Conservation (phyloP, 805 yeast genomes). For the Kuraishia hungarica region DNA sequence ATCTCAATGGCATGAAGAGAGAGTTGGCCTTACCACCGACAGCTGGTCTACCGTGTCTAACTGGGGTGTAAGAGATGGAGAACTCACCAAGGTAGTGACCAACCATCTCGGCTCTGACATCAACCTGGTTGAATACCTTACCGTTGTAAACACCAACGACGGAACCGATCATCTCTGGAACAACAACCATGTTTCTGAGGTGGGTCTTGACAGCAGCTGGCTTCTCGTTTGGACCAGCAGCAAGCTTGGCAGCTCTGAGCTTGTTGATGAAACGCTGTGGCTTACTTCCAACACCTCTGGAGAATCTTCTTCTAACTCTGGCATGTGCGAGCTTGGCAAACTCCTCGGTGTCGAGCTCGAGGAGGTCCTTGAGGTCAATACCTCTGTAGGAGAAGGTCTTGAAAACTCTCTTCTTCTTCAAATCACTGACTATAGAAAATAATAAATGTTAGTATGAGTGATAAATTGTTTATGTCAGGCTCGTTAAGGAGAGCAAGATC, state of each 20-base stretch:
- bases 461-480: background rate
- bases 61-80: slow-evolving; percentile 99
- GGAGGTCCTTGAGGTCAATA: slow-evolving; percentile 90
- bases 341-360: slow-evolving; percentile 93
- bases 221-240: slow-evolving; percentile 87
- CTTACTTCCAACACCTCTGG: slow-evolving; percentile 93
- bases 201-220: slow-evolving; percentile 98
- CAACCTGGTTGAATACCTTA: slow-evolving; percentile 98
- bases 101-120: slow-evolving; percentile 98
- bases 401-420: slow-evolving; percentile 82
- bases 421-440: slow-evolving; percentile 17
- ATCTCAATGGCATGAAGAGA: background rate
- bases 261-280: slow-evolving; percentile 95
- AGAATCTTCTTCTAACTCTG: slow-evolving; percentile 99
- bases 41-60: slow-evolving; percentile 80
- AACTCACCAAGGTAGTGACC: slow-evolving; percentile 99
- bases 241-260: slow-evolving; percentile 94
- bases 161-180: slow-evolving; percentile 99
- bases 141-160: slow-evolving; percentile 99
- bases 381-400: slow-evolving; percentile 98
- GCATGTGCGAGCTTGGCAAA: slow-evolving; percentile 95
- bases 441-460: slow-evolving; percentile 15
- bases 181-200: slow-evolving; percentile 96
- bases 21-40: slow-evolving; percentile 14
- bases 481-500: no score